Percentiles rank a stretch among this genome's conserved stretches.
phyloP scores from a whole-genome alignment of 306 rosid species.

The Malus fusca region DNA sequence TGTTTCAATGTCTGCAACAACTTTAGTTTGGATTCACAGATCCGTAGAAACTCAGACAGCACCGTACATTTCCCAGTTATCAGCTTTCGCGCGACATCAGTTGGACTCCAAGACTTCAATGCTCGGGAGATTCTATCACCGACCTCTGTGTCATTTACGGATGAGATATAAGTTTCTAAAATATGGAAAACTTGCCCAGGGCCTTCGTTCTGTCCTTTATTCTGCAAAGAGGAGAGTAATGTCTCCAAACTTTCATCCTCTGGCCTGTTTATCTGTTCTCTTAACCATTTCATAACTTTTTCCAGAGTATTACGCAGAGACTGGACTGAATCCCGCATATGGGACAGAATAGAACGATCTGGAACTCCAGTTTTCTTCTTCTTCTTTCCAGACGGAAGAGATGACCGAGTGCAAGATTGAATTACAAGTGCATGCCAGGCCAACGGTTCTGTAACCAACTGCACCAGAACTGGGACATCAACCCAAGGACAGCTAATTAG shows the following conservation, averaged over 20 bases:
- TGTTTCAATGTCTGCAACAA: slow-evolving; percentile 50
- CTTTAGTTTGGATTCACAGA: slow-evolving; percentile 62
- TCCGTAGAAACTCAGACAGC: slow-evolving; percentile 45
- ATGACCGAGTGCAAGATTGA: slow-evolving; percentile 67
- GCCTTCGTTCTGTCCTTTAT: slow-evolving; percentile 45
- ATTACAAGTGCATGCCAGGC: slow-evolving; percentile 91
- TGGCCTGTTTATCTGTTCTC: slow-evolving; percentile 43
- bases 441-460: slow-evolving; percentile 76
- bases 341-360: slow-evolving; percentile 37
- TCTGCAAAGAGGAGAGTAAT: slow-evolving; percentile 39
- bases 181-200: slow-evolving; percentile 60
- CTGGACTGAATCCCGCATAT: slow-evolving; percentile 43
- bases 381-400: slow-evolving; percentile 75
- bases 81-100: slow-evolving; percentile 69
- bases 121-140: slow-evolving; percentile 58
- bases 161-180: slow-evolving; percentile 41
- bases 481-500: slow-evolving; percentile 42
- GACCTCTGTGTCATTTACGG: slow-evolving; percentile 34
- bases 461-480: slow-evolving; percentile 51
- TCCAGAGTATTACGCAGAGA: slow-evolving; percentile 46
- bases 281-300: slow-evolving; percentile 52
- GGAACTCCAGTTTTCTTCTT: slow-evolving; percentile 72
- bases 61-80: slow-evolving; percentile 50
- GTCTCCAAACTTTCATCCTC: slow-evolving; percentile 56
- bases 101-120: slow-evolving; percentile 65